These are phyloP conservation scores for Corchorus capsularis DNA, from an alignment of 345 rosid genomes.

Conservation along the genomic window DNA sequence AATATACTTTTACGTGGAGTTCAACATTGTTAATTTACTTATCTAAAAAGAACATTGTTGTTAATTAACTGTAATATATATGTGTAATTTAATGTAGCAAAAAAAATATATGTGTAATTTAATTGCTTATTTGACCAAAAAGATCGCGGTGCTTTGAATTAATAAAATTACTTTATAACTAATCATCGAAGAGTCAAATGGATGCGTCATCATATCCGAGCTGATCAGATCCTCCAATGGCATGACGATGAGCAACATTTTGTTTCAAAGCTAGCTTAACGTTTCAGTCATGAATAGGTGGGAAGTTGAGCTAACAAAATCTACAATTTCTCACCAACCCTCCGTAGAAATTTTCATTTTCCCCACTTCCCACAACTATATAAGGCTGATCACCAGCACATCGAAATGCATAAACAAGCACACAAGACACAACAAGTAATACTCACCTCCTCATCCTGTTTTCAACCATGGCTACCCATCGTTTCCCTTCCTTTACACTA, in stretches of 20 bases:
- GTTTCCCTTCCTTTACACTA: not conserved
- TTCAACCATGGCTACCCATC: not conserved
- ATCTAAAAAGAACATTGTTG: too few relatives aligned
- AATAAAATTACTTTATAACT: not conserved
- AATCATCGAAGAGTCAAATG: not conserved
- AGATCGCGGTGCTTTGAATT: not conserved
- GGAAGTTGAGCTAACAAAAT: slow-evolving; percentile 12
- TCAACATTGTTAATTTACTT: not conserved
- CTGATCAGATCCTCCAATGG: not conserved
- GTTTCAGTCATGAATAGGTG: not conserved
- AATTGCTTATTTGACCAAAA: not conserved
- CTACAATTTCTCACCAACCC: not conserved
- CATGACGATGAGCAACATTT: not conserved
- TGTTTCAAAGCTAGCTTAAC: slow-evolving; percentile 6
- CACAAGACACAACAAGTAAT: not conserved
- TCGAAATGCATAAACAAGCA: slow-evolving; percentile 10
- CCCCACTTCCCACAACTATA: slow-evolving; percentile 9
- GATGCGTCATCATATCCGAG: not conserved
- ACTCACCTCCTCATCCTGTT: not conserved
- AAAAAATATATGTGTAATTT: too few relatives aligned
- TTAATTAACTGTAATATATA: too few relatives aligned
- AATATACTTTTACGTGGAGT: not conserved
- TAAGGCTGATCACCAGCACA: not conserved
- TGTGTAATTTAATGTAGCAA: not conserved
- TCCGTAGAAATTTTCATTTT: not conserved